Conservation (phyloP, 176 grass and related monocot genomes). For the Musa itinerans region DNA sequence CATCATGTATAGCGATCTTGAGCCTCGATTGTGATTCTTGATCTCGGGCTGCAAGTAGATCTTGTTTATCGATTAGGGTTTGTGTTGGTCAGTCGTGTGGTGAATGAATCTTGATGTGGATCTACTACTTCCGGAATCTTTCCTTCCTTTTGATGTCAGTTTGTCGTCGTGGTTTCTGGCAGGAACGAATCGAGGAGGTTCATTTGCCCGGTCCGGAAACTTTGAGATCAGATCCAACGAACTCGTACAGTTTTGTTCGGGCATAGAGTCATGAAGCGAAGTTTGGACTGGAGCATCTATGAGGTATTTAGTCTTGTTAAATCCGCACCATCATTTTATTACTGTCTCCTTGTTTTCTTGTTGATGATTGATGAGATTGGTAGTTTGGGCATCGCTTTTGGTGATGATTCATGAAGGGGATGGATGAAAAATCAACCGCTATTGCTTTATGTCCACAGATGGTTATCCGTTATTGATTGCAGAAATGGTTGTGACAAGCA, state of each 20-base stretch:
- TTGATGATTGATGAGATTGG: not conserved
- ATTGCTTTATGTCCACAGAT: not conserved
- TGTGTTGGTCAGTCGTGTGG: not conserved
- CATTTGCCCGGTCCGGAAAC: not conserved
- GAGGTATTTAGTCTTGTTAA: not conserved
- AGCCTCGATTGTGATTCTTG: not conserved
- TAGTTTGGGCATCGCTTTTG: not conserved
- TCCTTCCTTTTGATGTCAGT: not conserved
- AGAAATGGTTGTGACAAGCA: not conserved
- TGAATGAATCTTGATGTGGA: not conserved
- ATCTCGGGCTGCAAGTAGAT: not conserved
- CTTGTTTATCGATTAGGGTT: not conserved
- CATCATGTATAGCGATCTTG: not conserved
- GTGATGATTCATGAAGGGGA: not conserved
- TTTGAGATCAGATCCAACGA: not conserved
- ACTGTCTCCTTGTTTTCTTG: not conserved
- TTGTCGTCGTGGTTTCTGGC: not conserved
- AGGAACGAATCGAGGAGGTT: not conserved
- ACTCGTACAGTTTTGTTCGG: not conserved
- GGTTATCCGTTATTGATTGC: not conserved
- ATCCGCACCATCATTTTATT: not conserved
- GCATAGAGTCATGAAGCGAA: not conserved
- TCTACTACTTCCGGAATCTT: not conserved
- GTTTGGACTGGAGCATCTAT: not conserved
- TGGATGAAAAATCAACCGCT: not conserved